These are phyloP conservation scores for Echium plantagineum DNA, from an alignment of 257 asterid genomes.

Conservation along the genomic window DNA sequence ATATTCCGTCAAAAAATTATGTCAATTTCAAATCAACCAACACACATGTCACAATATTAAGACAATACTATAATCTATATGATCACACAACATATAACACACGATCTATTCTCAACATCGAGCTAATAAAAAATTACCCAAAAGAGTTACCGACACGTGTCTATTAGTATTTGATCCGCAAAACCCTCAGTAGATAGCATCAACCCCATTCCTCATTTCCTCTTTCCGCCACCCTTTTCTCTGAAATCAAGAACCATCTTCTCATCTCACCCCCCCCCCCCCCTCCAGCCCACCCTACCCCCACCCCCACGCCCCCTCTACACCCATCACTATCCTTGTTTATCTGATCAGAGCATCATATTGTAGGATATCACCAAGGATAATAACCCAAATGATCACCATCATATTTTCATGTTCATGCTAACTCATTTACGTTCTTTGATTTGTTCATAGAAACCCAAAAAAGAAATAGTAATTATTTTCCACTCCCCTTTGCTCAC, in stretches of 20 bases:
- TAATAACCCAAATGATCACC: slow-evolving; percentile 21
- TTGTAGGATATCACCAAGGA: neutral
- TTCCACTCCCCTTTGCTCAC: neutral
- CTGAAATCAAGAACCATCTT: neutral
- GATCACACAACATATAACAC: too few relatives aligned
- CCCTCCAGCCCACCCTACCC: too few relatives aligned
- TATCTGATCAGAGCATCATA: too few relatives aligned
- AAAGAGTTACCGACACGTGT: slow-evolving; percentile 52
- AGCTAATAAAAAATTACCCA: slow-evolving; percentile 14
- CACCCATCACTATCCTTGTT: too few relatives aligned
- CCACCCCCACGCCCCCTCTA: too few relatives aligned
- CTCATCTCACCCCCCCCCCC: too few relatives aligned
- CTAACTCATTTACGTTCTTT: slow-evolving; percentile 53
- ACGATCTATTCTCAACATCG: too few relatives aligned
- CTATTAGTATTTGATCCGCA: slow-evolving; percentile 23
- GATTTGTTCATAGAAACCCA: slow-evolving; percentile 52
- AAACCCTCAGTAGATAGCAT: slow-evolving; percentile 37
- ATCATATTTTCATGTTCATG: slow-evolving; percentile 23
- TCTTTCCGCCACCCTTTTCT: slow-evolving; percentile 11
- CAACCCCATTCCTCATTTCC: slow-evolving; percentile 16
- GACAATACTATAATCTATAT: too few relatives aligned
- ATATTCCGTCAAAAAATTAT: too few relatives aligned
- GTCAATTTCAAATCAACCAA: too few relatives aligned
- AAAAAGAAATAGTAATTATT: slow-evolving; percentile 14
- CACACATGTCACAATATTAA: too few relatives aligned